Evolutionary conservation across 495 filamentous ascomycete species (phyloP).

Genomic region (Wilcoxina mikolae): DNA sequence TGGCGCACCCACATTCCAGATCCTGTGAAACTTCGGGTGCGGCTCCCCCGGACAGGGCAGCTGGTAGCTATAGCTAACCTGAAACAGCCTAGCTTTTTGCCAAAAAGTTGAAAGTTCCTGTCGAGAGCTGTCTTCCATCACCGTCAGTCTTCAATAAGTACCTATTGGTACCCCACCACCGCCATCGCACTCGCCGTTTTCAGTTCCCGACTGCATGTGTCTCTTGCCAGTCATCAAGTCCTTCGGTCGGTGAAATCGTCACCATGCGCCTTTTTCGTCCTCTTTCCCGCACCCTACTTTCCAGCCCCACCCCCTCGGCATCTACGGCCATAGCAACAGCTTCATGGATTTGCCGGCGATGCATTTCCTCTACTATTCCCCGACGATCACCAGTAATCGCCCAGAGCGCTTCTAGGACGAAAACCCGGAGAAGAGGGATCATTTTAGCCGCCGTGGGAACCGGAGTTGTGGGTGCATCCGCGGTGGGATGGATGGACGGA

Average conservation of each 20-base stretch:
- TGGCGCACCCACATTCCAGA: no score
- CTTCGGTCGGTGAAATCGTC: background rate
- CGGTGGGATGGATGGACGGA: conserved; percentile 33
- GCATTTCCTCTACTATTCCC: conserved; percentile 3
- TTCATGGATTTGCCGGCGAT: conserved; percentile 3
- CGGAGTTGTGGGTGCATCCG: conserved; percentile 44
- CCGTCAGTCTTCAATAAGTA: background rate
- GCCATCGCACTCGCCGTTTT: background rate
- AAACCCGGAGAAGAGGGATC: conserved; percentile 3
- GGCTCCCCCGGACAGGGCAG: no score
- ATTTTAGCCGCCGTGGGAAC: conserved; percentile 42
- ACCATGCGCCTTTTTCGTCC: conserved; percentile 1
- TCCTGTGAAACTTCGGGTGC: no score
- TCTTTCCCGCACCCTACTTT: conserved; percentile 4
- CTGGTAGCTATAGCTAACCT: no score
- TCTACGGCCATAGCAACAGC: background rate
- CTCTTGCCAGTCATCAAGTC: background rate
- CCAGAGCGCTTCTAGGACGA: background rate
- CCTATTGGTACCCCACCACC: no score
- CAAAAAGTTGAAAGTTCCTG: background rate
- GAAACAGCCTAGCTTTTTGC: background rate
- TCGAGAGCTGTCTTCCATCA: background rate
- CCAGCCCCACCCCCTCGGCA: background rate
- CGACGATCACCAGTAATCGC: background rate
- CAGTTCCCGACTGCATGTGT: background rate